These are phyloP conservation scores for Leucocoprinus sp. DNA, from an alignment of 768 basidiomycete genomes.

Conservation along the genomic window DNA sequence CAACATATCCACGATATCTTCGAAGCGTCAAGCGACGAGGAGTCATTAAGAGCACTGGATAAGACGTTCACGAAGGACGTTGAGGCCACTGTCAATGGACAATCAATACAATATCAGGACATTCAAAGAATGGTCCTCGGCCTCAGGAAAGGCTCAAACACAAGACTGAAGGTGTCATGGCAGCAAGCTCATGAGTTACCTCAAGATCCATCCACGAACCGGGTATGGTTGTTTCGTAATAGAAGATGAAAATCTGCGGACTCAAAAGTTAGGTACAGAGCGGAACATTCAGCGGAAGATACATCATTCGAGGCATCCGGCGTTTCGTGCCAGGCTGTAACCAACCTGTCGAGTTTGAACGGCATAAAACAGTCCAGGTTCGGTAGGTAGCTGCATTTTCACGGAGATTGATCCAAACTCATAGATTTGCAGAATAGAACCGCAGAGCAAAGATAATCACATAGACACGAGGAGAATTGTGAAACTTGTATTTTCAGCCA, in stretches of 20 bases:
- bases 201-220: slow-evolving; percentile 5
- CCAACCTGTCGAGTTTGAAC: slow-evolving; percentile 7
- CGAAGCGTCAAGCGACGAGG: slow-evolving; percentile 12
- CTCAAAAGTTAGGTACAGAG: background rate
- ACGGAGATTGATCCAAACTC: background rate
- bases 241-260: background rate
- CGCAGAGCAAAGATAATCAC: background rate
- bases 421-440: slow-evolving; percentile 7
- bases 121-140: slow-evolving; percentile 11
- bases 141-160: slow-evolving; percentile 7
- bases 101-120: slow-evolving; percentile 3
- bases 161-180: slow-evolving; percentile 7
- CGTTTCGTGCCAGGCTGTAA: slow-evolving; percentile 3
- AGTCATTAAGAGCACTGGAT: slow-evolving; percentile 8
- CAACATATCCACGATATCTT: slow-evolving; percentile 10
- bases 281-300: slow-evolving; percentile 6
- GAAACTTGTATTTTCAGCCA: slow-evolving; percentile 5
- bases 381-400: background rate
- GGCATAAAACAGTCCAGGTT: slow-evolving; percentile 9
- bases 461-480: slow-evolving; percentile 7
- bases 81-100: slow-evolving; percentile 11
- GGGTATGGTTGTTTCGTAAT: background rate
- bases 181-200: slow-evolving; percentile 7
- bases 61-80: slow-evolving; percentile 6
- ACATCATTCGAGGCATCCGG: slow-evolving; percentile 8